Base-by-base conservation (phyloP, 495 filamentous ascomycete species). In the Aspergillus avenaceus region DNA sequence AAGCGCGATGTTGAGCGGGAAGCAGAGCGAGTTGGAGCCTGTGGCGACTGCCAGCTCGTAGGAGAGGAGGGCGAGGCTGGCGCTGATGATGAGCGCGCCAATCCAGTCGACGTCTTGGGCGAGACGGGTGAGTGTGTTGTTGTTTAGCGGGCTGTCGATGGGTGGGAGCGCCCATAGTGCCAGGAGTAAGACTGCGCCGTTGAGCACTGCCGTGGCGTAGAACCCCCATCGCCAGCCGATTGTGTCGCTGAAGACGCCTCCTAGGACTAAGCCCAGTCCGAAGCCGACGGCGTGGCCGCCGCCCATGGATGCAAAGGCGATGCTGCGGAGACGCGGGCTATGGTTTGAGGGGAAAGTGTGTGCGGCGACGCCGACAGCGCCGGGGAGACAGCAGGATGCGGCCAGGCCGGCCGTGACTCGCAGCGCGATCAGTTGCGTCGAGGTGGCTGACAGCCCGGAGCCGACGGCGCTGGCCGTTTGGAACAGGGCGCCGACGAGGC, bases 171-270 rank as follows among this genome's bases (percentile, higher is more conserved):
- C 54, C 60, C 64, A 73, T n/a, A 70, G 19, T 1, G 69, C 69
- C 5, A 74, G 25, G 0, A 62, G 49, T 8, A 73, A 57, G 8
- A 70, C 49, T 9, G 60, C 26, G 4, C 58, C 49, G 28, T 71
- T 71, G 23, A 77, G 36, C 12, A 73, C 65, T 6, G 71, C 70
- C 14, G 64, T 56, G n/a, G 66, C 55, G 45, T 72, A 66, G 50
- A 72, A 80, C 0, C 66, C 71, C 65, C 64, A 76, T 25, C 68
- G 50, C 77, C 77, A 80, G 23, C 73, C 73, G n/a, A 74, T 63
- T 19, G 67, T 71, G 22, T 72, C 67, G 5, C 67, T 55, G 23
- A 79, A 62, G 0, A 79, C 55, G 43, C 77, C 76, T 4, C 76
- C 73, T 4, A 79, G 54, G 1, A 68, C 52, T 0, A 80, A 55